phyloP scores from a whole-genome alignment of 345 rosid species.

The Salix dunnii region DNA sequence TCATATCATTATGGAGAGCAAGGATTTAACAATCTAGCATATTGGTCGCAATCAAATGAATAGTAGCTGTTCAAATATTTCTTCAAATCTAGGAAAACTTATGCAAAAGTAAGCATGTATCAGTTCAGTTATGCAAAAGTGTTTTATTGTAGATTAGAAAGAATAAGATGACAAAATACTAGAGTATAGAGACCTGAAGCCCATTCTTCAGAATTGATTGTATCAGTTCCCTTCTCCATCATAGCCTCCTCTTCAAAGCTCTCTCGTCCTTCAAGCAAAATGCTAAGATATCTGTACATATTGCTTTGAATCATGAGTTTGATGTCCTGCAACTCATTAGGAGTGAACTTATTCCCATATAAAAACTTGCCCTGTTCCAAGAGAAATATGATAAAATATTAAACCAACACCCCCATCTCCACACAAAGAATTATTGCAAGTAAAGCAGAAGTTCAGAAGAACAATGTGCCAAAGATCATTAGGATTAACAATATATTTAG shows the following conservation, averaged over 20 bases:
- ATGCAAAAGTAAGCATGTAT: neutral
- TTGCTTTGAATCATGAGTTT: constrained; percentile 67
- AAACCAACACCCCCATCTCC: neutral
- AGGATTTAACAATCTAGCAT: neutral
- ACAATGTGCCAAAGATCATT: neutral
- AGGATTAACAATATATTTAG: neutral
- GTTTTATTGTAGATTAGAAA: neutral
- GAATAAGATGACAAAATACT: neutral
- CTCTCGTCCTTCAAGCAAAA: constrained; percentile 63
- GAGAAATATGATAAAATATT: neutral
- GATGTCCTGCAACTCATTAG: constrained; percentile 51
- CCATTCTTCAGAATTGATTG: constrained; percentile 23
- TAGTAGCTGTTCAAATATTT: neutral
- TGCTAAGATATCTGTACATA: constrained; percentile 61
- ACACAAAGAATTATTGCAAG: neutral
- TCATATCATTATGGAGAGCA: neutral
- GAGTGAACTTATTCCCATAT: constrained; percentile 47
- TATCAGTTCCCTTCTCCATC: constrained; percentile 20
- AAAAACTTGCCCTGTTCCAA: constrained; percentile 47
- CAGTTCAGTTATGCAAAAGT: no score
- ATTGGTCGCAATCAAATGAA: no score
- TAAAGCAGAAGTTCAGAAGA: neutral
- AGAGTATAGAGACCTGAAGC: constrained; percentile 33
- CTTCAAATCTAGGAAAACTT: neutral
- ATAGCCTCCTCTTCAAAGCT: constrained; percentile 51